Base-by-base conservation (phyloP, 2,329 filamentous ascomycete species). In the Penicillium decumbens region DNA sequence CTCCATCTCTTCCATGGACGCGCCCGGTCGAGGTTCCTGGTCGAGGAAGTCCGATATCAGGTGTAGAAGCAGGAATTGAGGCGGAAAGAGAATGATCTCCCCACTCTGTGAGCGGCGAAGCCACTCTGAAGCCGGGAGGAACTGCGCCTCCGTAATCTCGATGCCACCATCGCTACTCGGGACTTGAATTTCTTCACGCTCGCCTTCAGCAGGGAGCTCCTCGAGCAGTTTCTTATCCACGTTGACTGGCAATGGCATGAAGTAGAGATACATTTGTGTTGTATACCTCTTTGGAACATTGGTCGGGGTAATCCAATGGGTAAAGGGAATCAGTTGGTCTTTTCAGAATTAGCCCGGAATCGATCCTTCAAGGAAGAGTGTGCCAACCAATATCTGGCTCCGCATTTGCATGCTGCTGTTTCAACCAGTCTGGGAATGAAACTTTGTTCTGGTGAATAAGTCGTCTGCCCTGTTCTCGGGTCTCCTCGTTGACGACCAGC, bases 221-320 rank as follows among this genome's bases (percentile, higher is more conserved):
- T 60, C 28, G 60, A 63, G 56, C 1, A 71, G 43, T 2, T 57
- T 54, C 29, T 63, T 63, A 24, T 67, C 65, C 3, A 64, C 55
- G 12, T 68, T 60, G 12, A 64, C 50, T n/a, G 71, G 68, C 9
- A 84, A 71, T 0, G 90, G 90, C 2, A 96, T 78, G 69, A 95
- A 85, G 71, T 95, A 95, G 9, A 97, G 69, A 71, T 97, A 98
- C 92, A 97, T 97, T 66, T 96, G 91, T 0, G 92, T 96, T 0
- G 88, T 89, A 72, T 95, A 98, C 40, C 93, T 81, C 60, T 85
- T 89, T 0, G 83, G 80, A 1, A 85, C 74, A 53, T 80, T 82
- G 0, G 59, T 62, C 0, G 92, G 92, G 2, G 93, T 97, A 48
- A 97, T 79, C 93, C 93, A 97, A 46, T 89, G 82, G 0, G 91